phyloP scores from a whole-genome alignment of 345 rosid species.

The Psidium guajava region DNA sequence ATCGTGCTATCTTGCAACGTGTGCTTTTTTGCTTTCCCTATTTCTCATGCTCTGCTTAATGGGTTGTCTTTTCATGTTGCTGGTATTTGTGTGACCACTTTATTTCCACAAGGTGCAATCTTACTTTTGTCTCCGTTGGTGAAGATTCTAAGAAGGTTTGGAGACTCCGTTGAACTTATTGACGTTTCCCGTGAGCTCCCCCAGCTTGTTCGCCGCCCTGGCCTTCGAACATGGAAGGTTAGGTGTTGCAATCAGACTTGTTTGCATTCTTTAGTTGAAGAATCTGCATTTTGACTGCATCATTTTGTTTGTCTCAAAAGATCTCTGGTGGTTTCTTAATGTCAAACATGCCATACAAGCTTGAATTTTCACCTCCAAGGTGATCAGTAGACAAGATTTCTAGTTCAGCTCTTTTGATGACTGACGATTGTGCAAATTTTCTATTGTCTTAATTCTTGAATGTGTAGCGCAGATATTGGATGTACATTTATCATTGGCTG shows the following conservation, averaged over 20 bases:
- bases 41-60: not conserved
- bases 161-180: slow-evolving; percentile 71
- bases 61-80: not conserved
- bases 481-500: not conserved
- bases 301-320: not conserved
- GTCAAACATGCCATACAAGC: not conserved
- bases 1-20: not conserved
- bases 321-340: not conserved
- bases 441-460: not conserved
- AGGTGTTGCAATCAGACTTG: slow-evolving; percentile 1
- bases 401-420: not conserved
- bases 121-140: slow-evolving; percentile 1
- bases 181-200: slow-evolving; percentile 76
- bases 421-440: not conserved
- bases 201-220: slow-evolving; percentile 74
- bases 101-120: not conserved
- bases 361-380: not conserved
- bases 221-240: slow-evolving; percentile 88
- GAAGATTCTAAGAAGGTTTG: slow-evolving; percentile 72
- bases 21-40: not conserved
- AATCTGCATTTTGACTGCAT: not conserved
- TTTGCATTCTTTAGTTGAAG: not conserved
- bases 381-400: not conserved
- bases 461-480: not conserved
- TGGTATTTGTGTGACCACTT: not conserved